Percentiles rank a stretch among this genome's conserved stretches.
Conservation (phyloP, 257 asterid genomes). For the Nicotiana otophora region DNA sequence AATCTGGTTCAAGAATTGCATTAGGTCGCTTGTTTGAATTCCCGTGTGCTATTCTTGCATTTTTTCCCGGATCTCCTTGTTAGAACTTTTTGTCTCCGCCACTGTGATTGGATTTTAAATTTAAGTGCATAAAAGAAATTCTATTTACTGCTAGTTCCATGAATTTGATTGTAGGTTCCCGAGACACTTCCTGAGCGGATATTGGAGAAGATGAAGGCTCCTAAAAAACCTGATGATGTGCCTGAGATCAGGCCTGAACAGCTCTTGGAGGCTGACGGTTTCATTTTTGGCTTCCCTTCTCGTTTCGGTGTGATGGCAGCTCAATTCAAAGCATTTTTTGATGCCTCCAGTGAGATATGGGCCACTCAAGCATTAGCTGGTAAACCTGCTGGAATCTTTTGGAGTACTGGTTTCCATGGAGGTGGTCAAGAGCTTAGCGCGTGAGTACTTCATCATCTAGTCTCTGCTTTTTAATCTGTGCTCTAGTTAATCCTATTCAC, state of each 20-base stretch:
- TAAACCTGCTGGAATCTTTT: constrained; percentile 89
- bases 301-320: constrained; percentile 98
- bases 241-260: too few species aligned
- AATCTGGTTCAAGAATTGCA: neutral
- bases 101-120: too few species aligned
- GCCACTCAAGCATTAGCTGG: constrained; percentile 82
- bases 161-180: constrained; percentile 48
- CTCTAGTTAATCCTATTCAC: neutral
- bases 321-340: constrained; percentile 77
- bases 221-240: constrained; percentile 55
- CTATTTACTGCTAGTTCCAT: neutral
- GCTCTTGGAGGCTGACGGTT: constrained; percentile 72
- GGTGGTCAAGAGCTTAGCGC: constrained; percentile 96
- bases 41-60: neutral
- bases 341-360: constrained; percentile 64
- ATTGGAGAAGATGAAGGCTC: constrained; percentile 86
- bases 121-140: neutral
- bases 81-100: neutral
- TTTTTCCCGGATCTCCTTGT: too few species aligned
- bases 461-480: neutral
- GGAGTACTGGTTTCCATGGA: constrained; percentile 98
- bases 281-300: constrained; percentile 81
- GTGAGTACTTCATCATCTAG: constrained; percentile 33
- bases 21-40: neutral
- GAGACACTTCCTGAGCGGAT: constrained; percentile 64